Conservation (phyloP, 2,329 filamentous ascomycete species). For the Penicillium sp. region DNA sequence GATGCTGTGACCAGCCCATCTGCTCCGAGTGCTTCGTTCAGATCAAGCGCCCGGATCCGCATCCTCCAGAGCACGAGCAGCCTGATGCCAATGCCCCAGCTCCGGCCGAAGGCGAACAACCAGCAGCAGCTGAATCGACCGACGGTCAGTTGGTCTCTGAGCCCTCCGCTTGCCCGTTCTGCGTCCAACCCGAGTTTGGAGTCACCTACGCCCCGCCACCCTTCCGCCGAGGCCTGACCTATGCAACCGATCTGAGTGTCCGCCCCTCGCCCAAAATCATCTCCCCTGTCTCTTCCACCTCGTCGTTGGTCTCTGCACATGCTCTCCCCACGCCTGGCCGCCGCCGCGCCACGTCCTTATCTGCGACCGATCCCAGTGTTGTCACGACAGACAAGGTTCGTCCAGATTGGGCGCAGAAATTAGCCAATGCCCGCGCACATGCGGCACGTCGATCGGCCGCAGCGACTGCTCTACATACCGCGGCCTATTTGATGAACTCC, state of each 20-base stretch:
- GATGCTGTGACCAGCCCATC: constrained; percentile 94
- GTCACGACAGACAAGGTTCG: constrained; percentile 91
- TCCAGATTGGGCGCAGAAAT: constrained; percentile 91
- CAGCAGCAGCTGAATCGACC: constrained; percentile 44
- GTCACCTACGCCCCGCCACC: constrained; percentile 92
- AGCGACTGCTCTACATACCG: constrained; percentile 91
- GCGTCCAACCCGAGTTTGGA: constrained; percentile 91
- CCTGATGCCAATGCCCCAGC: constrained; percentile 48
- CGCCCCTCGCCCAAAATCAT: constrained; percentile 60
- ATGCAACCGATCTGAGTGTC: constrained; percentile 61
- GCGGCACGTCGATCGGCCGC: constrained; percentile 86
- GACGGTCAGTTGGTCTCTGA: constrained; percentile 80
- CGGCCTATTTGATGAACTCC: constrained; percentile 83
- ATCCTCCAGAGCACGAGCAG: constrained; percentile 78
- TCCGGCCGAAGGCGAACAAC: constrained; percentile 40
- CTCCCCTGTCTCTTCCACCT: constrained; percentile 85
- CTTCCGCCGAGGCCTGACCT: constrained; percentile 82
- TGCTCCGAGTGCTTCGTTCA: constrained; percentile 99
- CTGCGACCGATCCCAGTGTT: constrained; percentile 81
- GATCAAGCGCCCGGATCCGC: constrained; percentile 92
- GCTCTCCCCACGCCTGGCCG: constrained; percentile 50
- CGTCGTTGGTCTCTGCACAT: constrained; percentile 71
- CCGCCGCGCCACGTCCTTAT: constrained; percentile 72
- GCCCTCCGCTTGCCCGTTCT: constrained; percentile 91
- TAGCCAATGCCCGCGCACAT: constrained; percentile 82